Base-by-base conservation (phyloP, 1,284 basidiomycete species). In the Microbotryomycetes sp. region DNA sequence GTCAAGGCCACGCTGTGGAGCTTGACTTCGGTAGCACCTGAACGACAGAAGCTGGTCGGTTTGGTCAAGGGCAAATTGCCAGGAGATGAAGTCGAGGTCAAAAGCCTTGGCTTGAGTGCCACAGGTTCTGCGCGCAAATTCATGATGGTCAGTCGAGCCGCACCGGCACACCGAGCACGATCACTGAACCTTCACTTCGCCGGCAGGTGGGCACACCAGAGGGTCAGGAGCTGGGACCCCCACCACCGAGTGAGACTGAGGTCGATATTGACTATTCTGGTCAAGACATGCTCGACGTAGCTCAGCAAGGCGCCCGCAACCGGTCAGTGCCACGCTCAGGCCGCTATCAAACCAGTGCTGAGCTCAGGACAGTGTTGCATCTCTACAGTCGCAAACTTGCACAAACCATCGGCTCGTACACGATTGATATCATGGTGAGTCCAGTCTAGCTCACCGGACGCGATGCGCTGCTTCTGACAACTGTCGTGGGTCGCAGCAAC, bases 1-100 rank as follows among this genome's bases (percentile, higher is more conserved):
- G 54, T 71, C 22, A 73, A 77, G 56, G 62, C 65, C 4, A 56
- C 74, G 22, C 76, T 96, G 45, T 82, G 86, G 66, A 80, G 79
- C 32, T 74, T 91, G 60, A 94, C 91, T 1, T 82, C 81, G 61
- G 89, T 96, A 2, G 89, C 91, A 3, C 82, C 85, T 28, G 88
- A 88, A 67, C 81, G 90, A 19, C 90, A 94, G 78, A 94, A 96
- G 80, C 86, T 94, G 58, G 80, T 93, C 15, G 89, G 89, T 1
- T 77, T 94, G 29, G 84, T 88, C 42, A 89, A 89, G 70, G 88
- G 89, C 42, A 92, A 89, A 74, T 77, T 93, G 14, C 88, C 88
- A 4, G 79, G 82, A 3, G 88, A 92, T 70, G 83, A 87, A 63
- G 83, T 78, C 53, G 80, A 81, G 63, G 82, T 88, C 84, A 87